Base-by-base conservation (phyloP, 2,329 filamentous ascomycete species). In the Fusarium gaditjirri region DNA sequence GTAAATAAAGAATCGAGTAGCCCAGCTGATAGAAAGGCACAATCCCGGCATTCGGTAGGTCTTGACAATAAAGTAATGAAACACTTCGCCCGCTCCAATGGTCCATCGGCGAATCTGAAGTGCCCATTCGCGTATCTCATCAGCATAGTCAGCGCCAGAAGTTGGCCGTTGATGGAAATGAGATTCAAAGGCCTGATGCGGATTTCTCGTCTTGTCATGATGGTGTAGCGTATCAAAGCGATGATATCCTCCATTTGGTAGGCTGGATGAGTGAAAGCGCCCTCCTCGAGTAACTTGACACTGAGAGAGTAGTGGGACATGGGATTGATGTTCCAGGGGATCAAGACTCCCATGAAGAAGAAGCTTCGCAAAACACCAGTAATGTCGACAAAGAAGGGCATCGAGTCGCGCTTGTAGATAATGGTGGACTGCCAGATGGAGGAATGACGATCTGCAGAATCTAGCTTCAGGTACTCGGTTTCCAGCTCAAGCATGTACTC, bases 311-410 rank as follows among this genome's bases (percentile, higher is more conserved):
- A 71, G 25, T 71, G 68, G 1, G 69, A 71, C 69, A 71, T 71
- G 41, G 69, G 69, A 6, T 71, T 71, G 27, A 71, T 71, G 33
- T 71, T 71, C 69, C 69, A 71, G 2, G 73, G 73, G 21, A 75
- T 75, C 33, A 75, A 49, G 44, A 75, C 49, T 16, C 73, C 73
- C 72, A 75, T 73, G 27, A 75, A 75, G 72, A 75, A 75, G 39
- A 75, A 75, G 12, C 70, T 75, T 14, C 72, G 72, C 46, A 75
- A 54, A 53, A 75, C 70, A 31, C 73, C 73, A 21, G 73, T 75
- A 17, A 75, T 75, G n/a, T 75, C 72, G 11, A 75, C 73, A 57
- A 75, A 75, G 64, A 75, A 75, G 16, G 73, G 73, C 73, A 75
- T 75, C 2, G 73, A 73, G 36, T 75, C 59, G 29, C 72, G 70